Percentiles rank a stretch among this genome's conserved stretches.
These are phyloP conservation scores for Salix purpurea DNA, from an alignment of 345 rosid species.

Conservation along the genomic window DNA sequence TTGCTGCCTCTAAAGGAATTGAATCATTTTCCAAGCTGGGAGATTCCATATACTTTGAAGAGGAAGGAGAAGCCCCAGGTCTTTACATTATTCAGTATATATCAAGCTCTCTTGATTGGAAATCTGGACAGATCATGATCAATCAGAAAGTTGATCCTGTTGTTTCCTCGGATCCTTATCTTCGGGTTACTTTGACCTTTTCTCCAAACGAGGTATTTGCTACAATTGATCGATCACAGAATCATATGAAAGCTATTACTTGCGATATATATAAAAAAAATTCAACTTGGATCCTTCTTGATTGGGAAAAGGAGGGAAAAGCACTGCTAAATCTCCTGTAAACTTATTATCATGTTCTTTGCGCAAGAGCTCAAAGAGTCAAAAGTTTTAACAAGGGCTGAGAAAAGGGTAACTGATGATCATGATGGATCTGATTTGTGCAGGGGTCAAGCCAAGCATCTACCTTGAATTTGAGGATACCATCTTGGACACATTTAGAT, in stretches of 20 bases:
- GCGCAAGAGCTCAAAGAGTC: neutral
- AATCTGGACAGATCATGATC: constrained; percentile 43
- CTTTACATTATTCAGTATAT: constrained; percentile 77
- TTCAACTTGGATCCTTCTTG: neutral
- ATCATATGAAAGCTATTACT: neutral
- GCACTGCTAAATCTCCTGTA: neutral
- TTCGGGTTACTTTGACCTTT: constrained; percentile 46
- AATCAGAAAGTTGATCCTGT: constrained; percentile 64
- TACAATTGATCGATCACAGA: neutral
- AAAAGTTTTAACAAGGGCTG: neutral
- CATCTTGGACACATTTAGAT: constrained; percentile 55
- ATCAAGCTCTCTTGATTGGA: constrained; percentile 76
- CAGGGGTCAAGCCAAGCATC: constrained; percentile 49
- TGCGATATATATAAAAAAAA: neutral
- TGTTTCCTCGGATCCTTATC: constrained; percentile 61
- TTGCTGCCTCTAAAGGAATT: constrained; percentile 39
- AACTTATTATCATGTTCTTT: neutral
- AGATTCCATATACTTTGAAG: constrained; percentile 87
- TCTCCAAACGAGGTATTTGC: constrained; percentile 42
- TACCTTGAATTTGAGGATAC: constrained; percentile 69
- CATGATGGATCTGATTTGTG: neutral
- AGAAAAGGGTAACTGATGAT: neutral
- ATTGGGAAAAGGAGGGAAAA: neutral
- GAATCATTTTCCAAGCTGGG: constrained; percentile 94
- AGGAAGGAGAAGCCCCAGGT: constrained; percentile 55